Percentiles rank a stretch among this genome's conserved stretches.
Conservation (phyloP, 1,284 basidiomycete species). For the Melampsora americana region DNA sequence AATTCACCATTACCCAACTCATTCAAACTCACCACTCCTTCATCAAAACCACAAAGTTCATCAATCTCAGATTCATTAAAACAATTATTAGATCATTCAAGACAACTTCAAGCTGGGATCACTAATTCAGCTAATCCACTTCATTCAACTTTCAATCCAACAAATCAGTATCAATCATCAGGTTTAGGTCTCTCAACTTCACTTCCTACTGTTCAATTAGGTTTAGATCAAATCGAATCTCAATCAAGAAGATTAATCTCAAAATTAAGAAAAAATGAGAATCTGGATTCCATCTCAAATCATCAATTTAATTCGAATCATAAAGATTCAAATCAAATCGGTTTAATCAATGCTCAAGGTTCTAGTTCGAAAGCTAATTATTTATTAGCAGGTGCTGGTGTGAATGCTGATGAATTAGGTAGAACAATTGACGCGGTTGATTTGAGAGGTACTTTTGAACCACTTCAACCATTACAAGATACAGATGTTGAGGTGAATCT, state of each 20-base stretch:
- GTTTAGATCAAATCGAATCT: slow-evolving; percentile 85
- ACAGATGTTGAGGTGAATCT: slow-evolving; percentile 67
- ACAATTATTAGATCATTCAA: slow-evolving; percentile 50
- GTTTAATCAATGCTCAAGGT: slow-evolving; percentile 40
- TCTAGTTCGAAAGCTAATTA: slow-evolving; percentile 49
- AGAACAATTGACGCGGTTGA: slow-evolving; percentile 76
- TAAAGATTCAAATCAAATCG: slow-evolving; percentile 45
- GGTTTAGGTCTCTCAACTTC: slow-evolving; percentile 57
- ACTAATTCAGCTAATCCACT: slow-evolving; percentile 13
- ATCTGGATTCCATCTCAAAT: slow-evolving; percentile 45
- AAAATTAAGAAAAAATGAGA: slow-evolving; percentile 58
- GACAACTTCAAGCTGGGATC: slow-evolving; percentile 47
- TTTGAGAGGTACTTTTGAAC: slow-evolving; percentile 78
- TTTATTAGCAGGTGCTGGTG: slow-evolving; percentile 80
- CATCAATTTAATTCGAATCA: slow-evolving; percentile 5
- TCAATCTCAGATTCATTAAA: slow-evolving; percentile 37
- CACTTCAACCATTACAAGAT: slow-evolving; percentile 80
- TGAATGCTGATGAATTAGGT: slow-evolving; percentile 76
- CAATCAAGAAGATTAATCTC: slow-evolving; percentile 74
- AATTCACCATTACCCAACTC: slow-evolving; percentile 15
- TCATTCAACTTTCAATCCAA: slow-evolving; percentile 18
- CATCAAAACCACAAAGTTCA: slow-evolving; percentile 20
- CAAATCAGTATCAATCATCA: slow-evolving; percentile 55
- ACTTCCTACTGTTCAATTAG: slow-evolving; percentile 76
- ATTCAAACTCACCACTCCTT: slow-evolving; percentile 41